These are phyloP conservation scores for Pichia sp. DNA, from an alignment of 1,139 yeast species.

Conservation along the genomic window DNA sequence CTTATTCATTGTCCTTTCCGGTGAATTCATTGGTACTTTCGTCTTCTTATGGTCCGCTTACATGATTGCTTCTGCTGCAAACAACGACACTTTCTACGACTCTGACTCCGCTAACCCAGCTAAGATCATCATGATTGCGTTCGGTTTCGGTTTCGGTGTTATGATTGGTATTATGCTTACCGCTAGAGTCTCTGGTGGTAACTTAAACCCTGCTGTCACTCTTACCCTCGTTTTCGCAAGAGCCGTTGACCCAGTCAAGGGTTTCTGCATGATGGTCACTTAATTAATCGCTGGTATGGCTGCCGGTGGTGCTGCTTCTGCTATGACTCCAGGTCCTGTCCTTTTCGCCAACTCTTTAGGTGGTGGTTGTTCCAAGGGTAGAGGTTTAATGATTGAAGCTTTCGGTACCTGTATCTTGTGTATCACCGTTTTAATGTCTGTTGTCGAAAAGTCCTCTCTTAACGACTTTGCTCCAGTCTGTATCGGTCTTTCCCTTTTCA, in stretches of 20 bases:
- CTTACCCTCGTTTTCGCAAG: constrained; percentile 66
- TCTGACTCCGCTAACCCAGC: constrained; percentile 56
- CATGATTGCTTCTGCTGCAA: constrained; percentile 83
- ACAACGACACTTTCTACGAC: constrained; percentile 49
- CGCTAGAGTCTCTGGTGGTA: constrained; percentile 85
- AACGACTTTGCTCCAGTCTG: constrained; percentile 81
- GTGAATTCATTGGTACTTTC: constrained; percentile 86
- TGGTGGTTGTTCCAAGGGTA: constrained; percentile 66
- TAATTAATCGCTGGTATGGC: constrained; percentile 88
- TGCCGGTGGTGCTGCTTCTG: constrained; percentile 89
- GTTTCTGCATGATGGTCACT: constrained; percentile 58
- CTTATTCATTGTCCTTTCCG: constrained; percentile 52
- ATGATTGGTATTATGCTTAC: constrained; percentile 74
- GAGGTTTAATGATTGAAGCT: constrained; percentile 83
- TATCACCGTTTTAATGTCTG: constrained; percentile 75
- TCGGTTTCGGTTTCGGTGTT: constrained; percentile 88
- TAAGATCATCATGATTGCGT: constrained; percentile 70
- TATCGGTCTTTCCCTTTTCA: constrained; percentile 79
- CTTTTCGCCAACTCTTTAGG: constrained; percentile 73
- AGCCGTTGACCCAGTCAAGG: constrained; percentile 74
- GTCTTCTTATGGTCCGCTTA: constrained; percentile 81
- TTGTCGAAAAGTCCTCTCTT: constrained; percentile 79
- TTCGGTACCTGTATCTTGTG: constrained; percentile 76
- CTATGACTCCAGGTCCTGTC: constrained; percentile 82
- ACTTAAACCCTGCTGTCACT: constrained; percentile 88